Evolutionary conservation across 2,329 filamentous ascomycete genomes (phyloP).

Genomic region (Sordariomycetes sp.): DNA sequence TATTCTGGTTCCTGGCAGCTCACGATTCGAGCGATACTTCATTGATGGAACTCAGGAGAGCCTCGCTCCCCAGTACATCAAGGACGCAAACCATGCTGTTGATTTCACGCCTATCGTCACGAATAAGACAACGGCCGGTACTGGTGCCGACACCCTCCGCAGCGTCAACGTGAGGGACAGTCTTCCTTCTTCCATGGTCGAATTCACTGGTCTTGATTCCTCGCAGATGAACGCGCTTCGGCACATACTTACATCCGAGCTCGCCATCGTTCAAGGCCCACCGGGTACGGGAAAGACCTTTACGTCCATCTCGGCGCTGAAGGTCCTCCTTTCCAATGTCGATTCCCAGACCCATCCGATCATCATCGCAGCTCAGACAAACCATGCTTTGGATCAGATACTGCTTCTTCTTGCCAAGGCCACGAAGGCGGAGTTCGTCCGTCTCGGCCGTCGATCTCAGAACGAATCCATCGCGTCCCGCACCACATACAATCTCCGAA

Average conservation of each 20-base stretch:
- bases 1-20: conserved; percentile 22
- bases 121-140: not conserved
- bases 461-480: conserved; percentile 54
- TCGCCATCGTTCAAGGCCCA: conserved; percentile 76
- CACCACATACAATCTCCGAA: conserved; percentile 54
- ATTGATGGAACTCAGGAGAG: conserved; percentile 30
- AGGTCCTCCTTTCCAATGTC: conserved; percentile 52
- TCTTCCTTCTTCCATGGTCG: not conserved
- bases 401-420: conserved; percentile 46
- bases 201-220: conserved; percentile 42
- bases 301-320: conserved; percentile 63
- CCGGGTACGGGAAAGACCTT: conserved; percentile 70
- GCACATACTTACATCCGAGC: conserved; percentile 57
- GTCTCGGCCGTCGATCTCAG: conserved; percentile 56
- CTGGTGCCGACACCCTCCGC: not conserved
- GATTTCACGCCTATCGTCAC: not conserved
- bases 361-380: conserved; percentile 76
- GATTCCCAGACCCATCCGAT: conserved; percentile 51
- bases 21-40: conserved; percentile 53
- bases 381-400: conserved; percentile 81
- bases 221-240: conserved; percentile 62
- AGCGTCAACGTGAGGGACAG: conserved; percentile 1
- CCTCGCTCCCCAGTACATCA: conserved; percentile 18
- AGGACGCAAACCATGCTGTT: not conserved
- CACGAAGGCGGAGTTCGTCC: conserved; percentile 42